phyloP scores from a whole-genome alignment of 352 stramenopile genomes.

The Lagenidium giganteum region DNA sequence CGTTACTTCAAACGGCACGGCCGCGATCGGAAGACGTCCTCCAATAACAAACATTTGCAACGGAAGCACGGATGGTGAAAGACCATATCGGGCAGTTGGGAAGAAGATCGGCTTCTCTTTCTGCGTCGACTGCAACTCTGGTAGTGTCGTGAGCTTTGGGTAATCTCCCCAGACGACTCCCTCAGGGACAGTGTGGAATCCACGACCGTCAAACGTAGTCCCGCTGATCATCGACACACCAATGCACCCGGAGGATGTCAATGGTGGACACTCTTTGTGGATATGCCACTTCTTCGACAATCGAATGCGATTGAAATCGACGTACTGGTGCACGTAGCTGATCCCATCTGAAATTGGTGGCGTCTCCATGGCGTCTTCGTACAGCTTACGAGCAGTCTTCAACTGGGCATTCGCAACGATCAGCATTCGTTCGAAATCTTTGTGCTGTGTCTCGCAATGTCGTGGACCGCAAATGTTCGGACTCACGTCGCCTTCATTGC shows the following conservation, averaged over 20 bases:
- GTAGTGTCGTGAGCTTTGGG: conserved; percentile 67
- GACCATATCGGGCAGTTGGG: conserved; percentile 61
- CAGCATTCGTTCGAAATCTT: conserved; percentile 81
- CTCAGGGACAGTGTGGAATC: conserved; percentile 54
- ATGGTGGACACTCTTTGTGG: conserved; percentile 54
- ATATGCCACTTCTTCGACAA: conserved; percentile 64
- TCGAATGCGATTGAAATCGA: conserved; percentile 65
- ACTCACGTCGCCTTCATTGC: conserved; percentile 92
- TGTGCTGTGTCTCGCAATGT: conserved; percentile 53
- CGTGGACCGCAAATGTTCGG: conserved; percentile 86
- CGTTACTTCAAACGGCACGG: conserved; percentile 78
- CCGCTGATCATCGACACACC: conserved; percentile 82
- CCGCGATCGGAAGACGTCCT: conserved; percentile 50
- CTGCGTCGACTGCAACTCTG: conserved; percentile 61
- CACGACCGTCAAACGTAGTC: conserved; percentile 69
- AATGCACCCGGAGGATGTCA: conserved; percentile 75
- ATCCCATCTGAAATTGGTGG: conserved; percentile 37
- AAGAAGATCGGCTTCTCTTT: conserved; percentile 82
- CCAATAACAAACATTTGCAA: conserved; percentile 69
- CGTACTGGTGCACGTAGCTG: conserved; percentile 62
- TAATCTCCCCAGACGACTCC: conserved; percentile 66
- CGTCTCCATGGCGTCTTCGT: conserved; percentile 30
- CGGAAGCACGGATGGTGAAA: conserved; percentile 66
- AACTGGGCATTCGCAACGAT: conserved; percentile 72
- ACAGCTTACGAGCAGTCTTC: conserved; percentile 52